Evolutionary conservation across 495 filamentous ascomycete species (phyloP).

Genomic region (Cercophora newfieldiana): DNA sequence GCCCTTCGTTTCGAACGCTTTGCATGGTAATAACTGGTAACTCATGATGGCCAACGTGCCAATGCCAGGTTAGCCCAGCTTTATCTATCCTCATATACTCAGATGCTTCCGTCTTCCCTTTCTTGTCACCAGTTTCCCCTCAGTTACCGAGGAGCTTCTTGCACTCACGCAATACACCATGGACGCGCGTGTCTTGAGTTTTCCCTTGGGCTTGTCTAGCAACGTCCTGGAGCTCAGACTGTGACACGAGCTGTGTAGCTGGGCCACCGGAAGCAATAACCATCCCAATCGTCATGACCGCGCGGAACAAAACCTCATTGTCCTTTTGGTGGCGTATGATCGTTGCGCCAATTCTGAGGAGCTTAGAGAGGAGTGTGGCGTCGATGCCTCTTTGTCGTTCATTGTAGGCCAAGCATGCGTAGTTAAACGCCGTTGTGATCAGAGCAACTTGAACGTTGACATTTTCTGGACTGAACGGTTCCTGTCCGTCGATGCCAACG

Average conservation of each 20-base stretch:
- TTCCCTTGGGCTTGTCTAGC: slow-evolving; percentile 44
- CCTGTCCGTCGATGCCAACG: slow-evolving; percentile 49
- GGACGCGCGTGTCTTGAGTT: slow-evolving; percentile 57
- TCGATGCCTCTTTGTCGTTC: slow-evolving; percentile 23
- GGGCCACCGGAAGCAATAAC: slow-evolving; percentile 57
- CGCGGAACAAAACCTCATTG: slow-evolving; percentile 78
- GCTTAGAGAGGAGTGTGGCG: slow-evolving; percentile 14
- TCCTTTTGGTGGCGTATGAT: slow-evolving; percentile 67
- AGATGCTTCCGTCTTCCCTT: slow-evolving; percentile 33
- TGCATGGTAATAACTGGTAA: no score
- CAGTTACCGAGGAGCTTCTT: background rate
- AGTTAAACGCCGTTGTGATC: slow-evolving; percentile 84
- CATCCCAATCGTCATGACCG: slow-evolving; percentile 81
- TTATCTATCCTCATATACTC: slow-evolving; percentile 22
- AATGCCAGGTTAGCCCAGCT: no score
- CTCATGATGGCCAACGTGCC: no score
- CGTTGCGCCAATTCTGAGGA: slow-evolving; percentile 53
- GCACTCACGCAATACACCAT: slow-evolving; percentile 28
- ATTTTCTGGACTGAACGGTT: slow-evolving; percentile 59
- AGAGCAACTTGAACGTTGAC: slow-evolving; percentile 80
- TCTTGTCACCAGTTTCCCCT: no score
- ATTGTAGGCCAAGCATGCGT: slow-evolving; percentile 60
- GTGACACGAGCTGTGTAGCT: slow-evolving; percentile 44
- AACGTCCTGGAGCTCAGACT: slow-evolving; percentile 46
- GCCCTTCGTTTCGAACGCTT: no score